These are phyloP conservation scores for Blastocystis hominis DNA, from an alignment of 352 stramenopile genomes.

Conservation along the genomic window DNA sequence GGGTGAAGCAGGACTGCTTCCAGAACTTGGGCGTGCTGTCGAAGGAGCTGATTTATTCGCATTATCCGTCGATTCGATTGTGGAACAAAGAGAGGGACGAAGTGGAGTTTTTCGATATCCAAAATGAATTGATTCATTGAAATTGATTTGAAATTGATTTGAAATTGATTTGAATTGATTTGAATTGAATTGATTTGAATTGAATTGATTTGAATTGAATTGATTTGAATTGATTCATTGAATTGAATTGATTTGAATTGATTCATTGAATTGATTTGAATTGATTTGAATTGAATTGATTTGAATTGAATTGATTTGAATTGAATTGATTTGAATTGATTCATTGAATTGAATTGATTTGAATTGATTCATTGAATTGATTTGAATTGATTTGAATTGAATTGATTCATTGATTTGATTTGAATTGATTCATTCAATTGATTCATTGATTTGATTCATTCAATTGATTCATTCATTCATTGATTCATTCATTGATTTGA, in stretches of 20 bases:
- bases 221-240: not conserved
- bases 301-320: no score
- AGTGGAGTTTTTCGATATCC: slow-evolving; percentile 37
- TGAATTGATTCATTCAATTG: no score
- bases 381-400: no score
- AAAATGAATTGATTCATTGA: no score
- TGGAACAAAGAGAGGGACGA: not conserved
- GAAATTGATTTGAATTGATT: not conserved
- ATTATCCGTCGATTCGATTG: slow-evolving; percentile 5
- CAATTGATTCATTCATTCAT: not conserved
- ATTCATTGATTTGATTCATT: no score
- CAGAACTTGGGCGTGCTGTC: not conserved
- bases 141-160: no score
- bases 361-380: not conserved
- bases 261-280: not conserved
- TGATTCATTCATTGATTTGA: not conserved
- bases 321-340: no score
- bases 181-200: no score
- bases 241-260: not conserved
- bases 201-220: no score
- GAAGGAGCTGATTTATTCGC: not conserved
- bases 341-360: not conserved
- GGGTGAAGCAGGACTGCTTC: not conserved
- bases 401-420: no score
- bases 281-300: no score